phyloP scores from a whole-genome alignment of 345 rosid genomes.

The Acer campestre region DNA sequence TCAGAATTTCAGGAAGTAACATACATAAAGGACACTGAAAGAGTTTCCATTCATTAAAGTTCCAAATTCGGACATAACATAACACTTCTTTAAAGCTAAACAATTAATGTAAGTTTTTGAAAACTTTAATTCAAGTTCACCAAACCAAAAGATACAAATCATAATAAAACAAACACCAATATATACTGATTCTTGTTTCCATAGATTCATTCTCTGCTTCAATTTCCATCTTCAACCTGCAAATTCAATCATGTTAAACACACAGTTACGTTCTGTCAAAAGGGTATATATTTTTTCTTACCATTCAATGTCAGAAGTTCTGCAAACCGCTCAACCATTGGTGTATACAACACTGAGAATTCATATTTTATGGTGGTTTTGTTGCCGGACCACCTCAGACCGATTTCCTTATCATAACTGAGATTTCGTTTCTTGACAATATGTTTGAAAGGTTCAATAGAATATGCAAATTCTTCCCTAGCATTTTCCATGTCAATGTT shows the following conservation, averaged over 20 bases:
- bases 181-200: background rate
- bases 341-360: slow-evolving; percentile 28
- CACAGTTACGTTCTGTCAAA: background rate
- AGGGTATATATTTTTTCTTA: background rate
- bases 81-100: background rate
- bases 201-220: background rate
- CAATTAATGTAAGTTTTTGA: too few relatives aligned
- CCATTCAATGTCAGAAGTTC: slow-evolving; percentile 11
- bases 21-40: background rate
- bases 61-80: background rate
- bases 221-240: background rate
- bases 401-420: slow-evolving; percentile 25
- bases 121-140: too few relatives aligned
- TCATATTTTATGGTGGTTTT: slow-evolving; percentile 9
- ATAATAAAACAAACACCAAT: background rate
- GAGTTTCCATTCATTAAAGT: background rate
- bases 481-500: background rate
- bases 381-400: slow-evolving; percentile 26
- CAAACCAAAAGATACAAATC: background rate
- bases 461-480: slow-evolving; percentile 23
- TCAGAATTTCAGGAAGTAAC: background rate
- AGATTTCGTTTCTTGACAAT: slow-evolving; percentile 27
- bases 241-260: background rate
- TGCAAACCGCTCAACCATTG: background rate
- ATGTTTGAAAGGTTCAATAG: slow-evolving; percentile 34